Base-by-base conservation (phyloP, 768 basidiomycete genomes). In the Lactarius sanguifluus region DNA sequence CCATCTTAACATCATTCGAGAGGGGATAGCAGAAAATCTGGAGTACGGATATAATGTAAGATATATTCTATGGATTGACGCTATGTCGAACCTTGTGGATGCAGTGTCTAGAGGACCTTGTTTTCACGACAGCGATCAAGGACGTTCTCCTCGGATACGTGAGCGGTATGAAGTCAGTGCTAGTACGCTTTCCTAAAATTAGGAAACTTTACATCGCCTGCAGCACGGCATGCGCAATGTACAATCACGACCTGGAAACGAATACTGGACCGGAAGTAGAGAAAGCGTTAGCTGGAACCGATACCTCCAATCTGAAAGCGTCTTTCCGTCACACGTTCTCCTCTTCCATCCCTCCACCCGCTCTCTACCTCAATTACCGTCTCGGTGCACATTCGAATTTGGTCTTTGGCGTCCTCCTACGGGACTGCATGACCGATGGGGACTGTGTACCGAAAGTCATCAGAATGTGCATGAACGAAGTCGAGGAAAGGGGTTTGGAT, bases 351-450 rank as follows among this genome's bases (percentile, higher is more conserved):
- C 92, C 90, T n/a, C 86, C 86, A 66, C 87, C 86, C 15, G 81
- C 87, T 41, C 77, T 91, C 71, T 94, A 94, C 76, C 82, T 89
- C 71, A 87, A 91, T 72, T 89, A 85, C 63, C 80, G 83, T 67
- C 89, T 96, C 30, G 95, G 95, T 30, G 86, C 87, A 73, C 96
- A 94, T 73, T 85, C 83, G 59, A 93, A 96, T 75, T 77, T 97
- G 30, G 91, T 96, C 40, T 97, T 96, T 73, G 95, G 94, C 23
- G 86, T 95, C 70, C 88, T 85, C 70, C 77, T 96, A 64, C 87
- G 89, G 47, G 94, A 96, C 73, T 96, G 96, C 73, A 92, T 94
- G 16, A 93, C 88, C 45, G 83, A 91, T 12, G 85, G 93, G 94
- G 67, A 85, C 16, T 85, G 88, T 9, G 80, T 90, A 38, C 95